These are phyloP conservation scores for Pinus albicaulis DNA, from an alignment of 75 land plant genomes.

Conservation along the genomic window DNA sequence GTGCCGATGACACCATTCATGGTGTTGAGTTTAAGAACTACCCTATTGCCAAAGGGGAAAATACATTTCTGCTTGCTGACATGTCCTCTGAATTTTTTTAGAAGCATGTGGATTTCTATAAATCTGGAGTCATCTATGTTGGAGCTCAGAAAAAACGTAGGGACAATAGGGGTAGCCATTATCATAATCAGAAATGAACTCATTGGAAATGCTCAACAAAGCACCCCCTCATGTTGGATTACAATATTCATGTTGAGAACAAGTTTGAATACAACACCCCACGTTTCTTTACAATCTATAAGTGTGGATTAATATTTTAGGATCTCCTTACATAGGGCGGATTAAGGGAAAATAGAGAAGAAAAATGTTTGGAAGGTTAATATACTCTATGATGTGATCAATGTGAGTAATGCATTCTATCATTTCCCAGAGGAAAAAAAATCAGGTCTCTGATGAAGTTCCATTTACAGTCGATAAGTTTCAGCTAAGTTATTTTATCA, in stretches of 20 bases:
- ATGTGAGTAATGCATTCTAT: constrained; percentile 80
- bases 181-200: constrained; percentile 83
- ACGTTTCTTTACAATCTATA: constrained; percentile 83
- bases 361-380: constrained; percentile 79
- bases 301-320: constrained; percentile 92
- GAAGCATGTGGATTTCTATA: constrained; percentile 91
- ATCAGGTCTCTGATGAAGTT: constrained; percentile 95
- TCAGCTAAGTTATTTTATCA: constrained; percentile 76
- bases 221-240: constrained; percentile 94
- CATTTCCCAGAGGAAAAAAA: constrained; percentile 84
- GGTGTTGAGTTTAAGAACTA: constrained; percentile 96
- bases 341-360: constrained; percentile 65
- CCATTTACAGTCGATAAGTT: constrained; percentile 84
- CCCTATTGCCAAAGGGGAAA: constrained; percentile 31
- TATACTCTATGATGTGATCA: constrained; percentile 81
- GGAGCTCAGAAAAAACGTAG: constrained; percentile 98
- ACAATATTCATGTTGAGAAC: constrained; percentile 88
- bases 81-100: constrained; percentile 99
- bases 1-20: constrained; percentile 96
- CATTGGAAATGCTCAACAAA: constrained; percentile 66
- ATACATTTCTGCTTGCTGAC: constrained; percentile 68
- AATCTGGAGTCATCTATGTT: constrained; percentile 84
- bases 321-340: constrained; percentile 87
- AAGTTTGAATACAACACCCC: constrained; percentile 14
- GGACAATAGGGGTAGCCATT: constrained; percentile 91